phyloP scores from a whole-genome alignment of 306 rosid genomes.

The Dryas drummondii region DNA sequence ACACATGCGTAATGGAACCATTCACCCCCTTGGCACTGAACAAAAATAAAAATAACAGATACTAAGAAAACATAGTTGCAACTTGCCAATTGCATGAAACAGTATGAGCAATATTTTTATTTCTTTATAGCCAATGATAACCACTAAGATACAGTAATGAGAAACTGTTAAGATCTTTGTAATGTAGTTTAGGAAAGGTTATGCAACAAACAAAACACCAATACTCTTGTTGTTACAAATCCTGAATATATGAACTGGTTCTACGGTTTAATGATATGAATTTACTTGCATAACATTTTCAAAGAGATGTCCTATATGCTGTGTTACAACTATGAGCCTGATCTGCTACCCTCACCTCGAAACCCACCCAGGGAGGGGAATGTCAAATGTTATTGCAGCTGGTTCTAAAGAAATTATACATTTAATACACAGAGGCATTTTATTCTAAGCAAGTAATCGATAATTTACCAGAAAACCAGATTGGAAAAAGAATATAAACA shows the following conservation, averaged over 20 bases:
- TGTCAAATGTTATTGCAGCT: background rate
- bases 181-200: background rate
- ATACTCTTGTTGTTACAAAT: background rate
- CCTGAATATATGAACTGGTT: background rate
- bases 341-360: background rate
- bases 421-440: background rate
- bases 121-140: background rate
- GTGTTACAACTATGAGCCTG: background rate
- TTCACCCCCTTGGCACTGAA: conserved; percentile 98
- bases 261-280: background rate
- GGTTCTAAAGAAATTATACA: background rate
- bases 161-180: background rate
- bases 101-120: background rate
- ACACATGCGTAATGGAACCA: conserved; percentile 98
- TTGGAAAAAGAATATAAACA: conserved; percentile 11
- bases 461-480: conserved; percentile 1
- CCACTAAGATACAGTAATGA: background rate
- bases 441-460: background rate
- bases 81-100: background rate
- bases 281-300: background rate
- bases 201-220: background rate
- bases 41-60: background rate
- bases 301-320: background rate
- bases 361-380: background rate
- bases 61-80: background rate